Evolutionary conservation across 1,284 basidiomycete species (phyloP).

Genomic region (Tremellales sp.): DNA sequence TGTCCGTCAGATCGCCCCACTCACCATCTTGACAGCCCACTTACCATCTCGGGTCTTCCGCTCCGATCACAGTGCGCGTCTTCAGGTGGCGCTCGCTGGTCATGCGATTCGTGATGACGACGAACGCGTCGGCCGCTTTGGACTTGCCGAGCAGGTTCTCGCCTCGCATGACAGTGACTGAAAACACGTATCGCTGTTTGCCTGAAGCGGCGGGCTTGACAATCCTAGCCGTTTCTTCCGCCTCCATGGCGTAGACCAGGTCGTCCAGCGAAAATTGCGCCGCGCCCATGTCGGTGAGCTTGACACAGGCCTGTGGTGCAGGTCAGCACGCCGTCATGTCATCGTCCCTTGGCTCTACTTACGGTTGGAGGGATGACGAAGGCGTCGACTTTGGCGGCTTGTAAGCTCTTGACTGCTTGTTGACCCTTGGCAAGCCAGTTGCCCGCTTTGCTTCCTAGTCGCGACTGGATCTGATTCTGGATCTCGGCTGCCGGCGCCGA

Average conservation of each 20-base stretch:
- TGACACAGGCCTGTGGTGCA: slow-evolving; percentile 38
- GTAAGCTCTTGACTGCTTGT: slow-evolving; percentile 41
- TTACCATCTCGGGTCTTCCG: slow-evolving; percentile 44
- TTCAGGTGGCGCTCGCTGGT: slow-evolving; percentile 40
- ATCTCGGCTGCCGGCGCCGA: slow-evolving; percentile 23
- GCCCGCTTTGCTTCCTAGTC: slow-evolving; percentile 38
- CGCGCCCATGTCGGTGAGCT: slow-evolving; percentile 45
- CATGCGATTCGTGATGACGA: slow-evolving; percentile 31
- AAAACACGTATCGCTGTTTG: slow-evolving; percentile 28
- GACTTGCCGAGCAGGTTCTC: slow-evolving; percentile 35
- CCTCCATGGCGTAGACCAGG: slow-evolving; percentile 37
- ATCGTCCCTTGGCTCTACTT: slow-evolving; percentile 7
- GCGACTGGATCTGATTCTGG: slow-evolving; percentile 18
- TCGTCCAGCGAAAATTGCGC: slow-evolving; percentile 40
- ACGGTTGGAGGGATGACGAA: slow-evolving; percentile 37
- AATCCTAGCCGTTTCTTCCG: slow-evolving; percentile 40
- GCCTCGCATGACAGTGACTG: slow-evolving; percentile 36
- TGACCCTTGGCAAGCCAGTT: slow-evolving; percentile 48
- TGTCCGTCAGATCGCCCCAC: neutral
- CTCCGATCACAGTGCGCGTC: slow-evolving; percentile 41
- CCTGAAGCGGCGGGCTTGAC: slow-evolving; percentile 27
- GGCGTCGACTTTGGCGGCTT: slow-evolving; percentile 39
- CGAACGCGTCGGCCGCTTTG: slow-evolving; percentile 44
- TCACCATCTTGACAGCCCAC: slow-evolving; percentile 3
- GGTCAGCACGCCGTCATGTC: neutral